These are phyloP conservation scores for Pseudogymnoascus sp. DNA, from an alignment of 2,329 filamentous ascomycete genomes.

Conservation along the genomic window DNA sequence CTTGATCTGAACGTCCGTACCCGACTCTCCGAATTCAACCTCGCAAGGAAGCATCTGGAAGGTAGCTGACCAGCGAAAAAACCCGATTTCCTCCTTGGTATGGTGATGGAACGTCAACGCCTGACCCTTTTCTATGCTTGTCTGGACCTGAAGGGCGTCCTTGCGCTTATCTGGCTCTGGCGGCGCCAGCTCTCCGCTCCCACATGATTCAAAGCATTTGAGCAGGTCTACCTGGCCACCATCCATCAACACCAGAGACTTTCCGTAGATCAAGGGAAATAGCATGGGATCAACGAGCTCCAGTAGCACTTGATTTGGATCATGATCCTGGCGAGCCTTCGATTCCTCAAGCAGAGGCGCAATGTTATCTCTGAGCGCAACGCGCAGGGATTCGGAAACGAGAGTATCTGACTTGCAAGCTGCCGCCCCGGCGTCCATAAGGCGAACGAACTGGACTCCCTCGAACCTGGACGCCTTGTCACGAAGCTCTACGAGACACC, in stretches of 20 bases:
- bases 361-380: slow-evolving; percentile 35
- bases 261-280: slow-evolving; percentile 48
- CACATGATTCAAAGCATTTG: background rate
- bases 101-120: background rate
- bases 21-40: slow-evolving; percentile 20
- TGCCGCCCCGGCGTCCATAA: slow-evolving; percentile 12
- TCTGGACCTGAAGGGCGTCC: slow-evolving; percentile 16
- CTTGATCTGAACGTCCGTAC: slow-evolving; percentile 20
- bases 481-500: slow-evolving; percentile 12
- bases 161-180: background rate
- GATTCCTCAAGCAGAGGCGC: slow-evolving; percentile 41
- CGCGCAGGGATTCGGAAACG: slow-evolving; percentile 30
- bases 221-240: slow-evolving; percentile 3
- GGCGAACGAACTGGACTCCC: background rate
- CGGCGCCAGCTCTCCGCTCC: background rate
- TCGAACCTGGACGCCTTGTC: slow-evolving; percentile 11
- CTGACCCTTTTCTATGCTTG: slow-evolving; percentile 17
- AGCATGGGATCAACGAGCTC: slow-evolving; percentile 55
- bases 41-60: slow-evolving; percentile 38
- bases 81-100: background rate
- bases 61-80: slow-evolving; percentile 23
- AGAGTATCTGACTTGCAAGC: slow-evolving; percentile 45
- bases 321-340: slow-evolving; percentile 45
- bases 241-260: slow-evolving; percentile 32
- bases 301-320: slow-evolving; percentile 45